Base-by-base conservation (phyloP, 352 stramenopile species). In the Halophytophthora polymorphica region DNA sequence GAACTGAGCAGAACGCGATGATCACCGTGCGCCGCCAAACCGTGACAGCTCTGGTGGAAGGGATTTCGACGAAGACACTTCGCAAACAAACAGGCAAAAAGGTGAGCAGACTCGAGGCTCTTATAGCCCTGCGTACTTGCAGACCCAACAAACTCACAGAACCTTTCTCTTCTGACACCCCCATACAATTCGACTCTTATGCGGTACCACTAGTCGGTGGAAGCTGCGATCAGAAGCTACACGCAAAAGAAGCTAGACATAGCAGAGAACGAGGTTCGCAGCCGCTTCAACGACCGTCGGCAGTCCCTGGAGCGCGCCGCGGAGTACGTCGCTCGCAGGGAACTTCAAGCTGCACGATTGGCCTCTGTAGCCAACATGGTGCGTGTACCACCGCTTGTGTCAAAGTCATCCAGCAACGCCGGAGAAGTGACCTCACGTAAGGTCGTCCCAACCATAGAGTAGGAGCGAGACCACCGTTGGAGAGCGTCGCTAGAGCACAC, bases 161-260 rank as follows among this genome's bases (percentile, higher is more conserved):
- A 46, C 25, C 12, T 14, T 19, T 47, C 33, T 43, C 45, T 35
- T 25, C 23, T 11, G 12, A 33, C n/a, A 35, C 3, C 7, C 21
- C 17, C 43, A 38, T 25, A 49, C 43, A 18, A 3, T 14, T 17
- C 2, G 22, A 45, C n/a, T n/a, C n/a, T 25, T n/a, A 21, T 15
- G 17, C 10, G 28, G 14, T 39, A 31, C 22, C 12, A 19, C 17
- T 28, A 69, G 61, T 53, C 50, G 1, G 54, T 42, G 17, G 41
- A 29, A 3, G 56, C 60, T 10, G 61, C 58, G 21, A 36, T 70
- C 19, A 53, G 45, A 25, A 64, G 55, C 38, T 70, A 59, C 34
- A 49, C 78, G 12, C 69, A 82, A 38, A 83, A 83, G 50, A 83
- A 73, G 33, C 53, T 82, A 3, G 58, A 72, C 18, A 45, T 56